Evolutionary conservation across 441 rosid genomes (phyloP).

Genomic region (Raphanus hybrid): DNA sequence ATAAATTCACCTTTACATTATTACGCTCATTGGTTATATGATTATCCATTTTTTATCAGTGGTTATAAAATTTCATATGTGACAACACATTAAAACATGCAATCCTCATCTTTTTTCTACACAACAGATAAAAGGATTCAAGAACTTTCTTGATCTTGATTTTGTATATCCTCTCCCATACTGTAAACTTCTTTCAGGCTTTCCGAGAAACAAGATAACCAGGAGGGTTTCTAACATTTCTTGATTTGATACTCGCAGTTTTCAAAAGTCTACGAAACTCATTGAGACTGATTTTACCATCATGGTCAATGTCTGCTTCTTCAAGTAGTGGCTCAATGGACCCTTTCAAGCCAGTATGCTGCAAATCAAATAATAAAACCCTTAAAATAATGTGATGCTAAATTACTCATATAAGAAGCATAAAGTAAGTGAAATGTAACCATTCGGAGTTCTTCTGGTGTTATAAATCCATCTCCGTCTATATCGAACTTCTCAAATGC

Average conservation of each 20-base stretch:
- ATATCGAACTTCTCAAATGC: constrained; percentile 95
- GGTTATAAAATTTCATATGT: constrained; percentile 6
- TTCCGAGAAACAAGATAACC: constrained; percentile 40
- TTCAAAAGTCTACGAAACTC: constrained; percentile 89
- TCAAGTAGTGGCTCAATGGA: constrained; percentile 92
- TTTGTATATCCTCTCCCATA: background rate
- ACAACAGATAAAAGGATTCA: constrained; percentile 10
- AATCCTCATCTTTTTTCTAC: background rate
- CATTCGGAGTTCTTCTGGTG: constrained; percentile 89
- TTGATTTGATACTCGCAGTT: constrained; percentile 80
- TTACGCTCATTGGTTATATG: background rate
- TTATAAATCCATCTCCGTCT: constrained; percentile 86
- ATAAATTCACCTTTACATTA: constrained; percentile 5
- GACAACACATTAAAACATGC: constrained; percentile 25
- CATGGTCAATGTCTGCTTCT: constrained; percentile 92
- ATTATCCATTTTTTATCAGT: constrained; percentile 22
- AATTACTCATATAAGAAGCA: background rate
- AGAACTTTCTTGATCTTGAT: constrained; percentile 6
- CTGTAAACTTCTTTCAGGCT: constrained; percentile 33
- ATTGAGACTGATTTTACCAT: constrained; percentile 81
- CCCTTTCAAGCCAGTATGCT: constrained; percentile 89
- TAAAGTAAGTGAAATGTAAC: constrained; percentile 35
- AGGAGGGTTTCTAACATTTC: constrained; percentile 56
- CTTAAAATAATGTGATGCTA: background rate
- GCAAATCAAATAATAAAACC: constrained; percentile 21